These are phyloP conservation scores for Apiospora rasikravindrae DNA, from an alignment of 2,329 filamentous ascomycete species.

Conservation along the genomic window DNA sequence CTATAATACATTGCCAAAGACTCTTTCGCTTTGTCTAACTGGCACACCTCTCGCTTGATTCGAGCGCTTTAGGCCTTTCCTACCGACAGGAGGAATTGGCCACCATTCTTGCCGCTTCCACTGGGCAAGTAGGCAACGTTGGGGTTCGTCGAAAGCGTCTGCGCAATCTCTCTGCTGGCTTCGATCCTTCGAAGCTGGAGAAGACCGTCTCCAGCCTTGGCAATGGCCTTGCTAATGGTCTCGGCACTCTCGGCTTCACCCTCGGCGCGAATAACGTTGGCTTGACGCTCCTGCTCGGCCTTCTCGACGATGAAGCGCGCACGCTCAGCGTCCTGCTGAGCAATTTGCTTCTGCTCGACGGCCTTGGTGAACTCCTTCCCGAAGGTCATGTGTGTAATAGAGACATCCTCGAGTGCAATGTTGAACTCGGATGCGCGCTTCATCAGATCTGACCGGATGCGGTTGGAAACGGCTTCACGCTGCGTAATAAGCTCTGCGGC, in stretches of 20 bases:
- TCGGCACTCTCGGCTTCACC: conserved; percentile 97
- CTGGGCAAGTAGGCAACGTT: conserved; percentile 95
- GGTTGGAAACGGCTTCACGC: conserved; percentile 93
- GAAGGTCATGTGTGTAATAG: conserved; percentile 99
- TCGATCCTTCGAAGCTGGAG: conserved; percentile 97
- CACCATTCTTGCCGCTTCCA: conserved; percentile 64
- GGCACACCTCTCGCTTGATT: not conserved
- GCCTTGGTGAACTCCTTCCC: conserved; percentile 98
- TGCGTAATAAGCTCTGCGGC: conserved; percentile 98
- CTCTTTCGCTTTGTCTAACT: not conserved
- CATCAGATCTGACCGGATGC: conserved; percentile 90
- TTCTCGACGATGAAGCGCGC: conserved; percentile 98
- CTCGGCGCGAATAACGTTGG: conserved; percentile 97
- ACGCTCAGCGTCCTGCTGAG: conserved; percentile 97
- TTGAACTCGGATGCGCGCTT: conserved; percentile 97
- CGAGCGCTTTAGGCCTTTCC: conserved; percentile 43
- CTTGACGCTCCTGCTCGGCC: conserved; percentile 97
- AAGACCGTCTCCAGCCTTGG: conserved; percentile 90
- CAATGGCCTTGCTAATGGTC: conserved; percentile 90
- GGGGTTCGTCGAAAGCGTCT: conserved; percentile 86
- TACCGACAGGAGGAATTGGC: conserved; percentile 58
- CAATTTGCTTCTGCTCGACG: conserved; percentile 99
- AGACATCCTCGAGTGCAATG: conserved; percentile 97
- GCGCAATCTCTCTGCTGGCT: conserved; percentile 93
- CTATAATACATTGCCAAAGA: conserved; percentile 32